These are phyloP conservation scores for Zygnema circumcarinatum DNA, from an alignment of 139 green algal genomes.

Conservation along the genomic window DNA sequence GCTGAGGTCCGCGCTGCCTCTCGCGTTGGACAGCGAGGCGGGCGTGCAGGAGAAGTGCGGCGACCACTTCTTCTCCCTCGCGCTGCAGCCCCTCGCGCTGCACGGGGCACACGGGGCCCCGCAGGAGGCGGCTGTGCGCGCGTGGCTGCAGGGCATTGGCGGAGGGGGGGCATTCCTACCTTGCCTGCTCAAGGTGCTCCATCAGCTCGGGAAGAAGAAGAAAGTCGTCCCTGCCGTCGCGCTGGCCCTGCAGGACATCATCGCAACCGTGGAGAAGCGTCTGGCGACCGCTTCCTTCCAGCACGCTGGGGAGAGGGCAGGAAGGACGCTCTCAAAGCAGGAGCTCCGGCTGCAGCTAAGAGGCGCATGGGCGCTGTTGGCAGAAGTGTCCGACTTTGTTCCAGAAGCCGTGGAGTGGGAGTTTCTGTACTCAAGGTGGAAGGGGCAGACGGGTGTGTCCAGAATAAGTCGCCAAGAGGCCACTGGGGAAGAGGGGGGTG, in stretches of 20 bases:
- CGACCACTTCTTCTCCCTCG: slow-evolving; percentile 29
- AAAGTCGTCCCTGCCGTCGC: background rate
- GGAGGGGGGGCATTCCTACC: background rate
- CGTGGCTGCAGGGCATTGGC: background rate
- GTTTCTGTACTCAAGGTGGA: slow-evolving; percentile 51
- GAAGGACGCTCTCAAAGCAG: background rate
- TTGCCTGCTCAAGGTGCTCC: background rate
- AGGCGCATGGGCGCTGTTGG: slow-evolving; percentile 43
- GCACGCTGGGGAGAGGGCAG: background rate
- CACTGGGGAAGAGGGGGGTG: background rate
- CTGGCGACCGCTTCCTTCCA: background rate
- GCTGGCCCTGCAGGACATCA: background rate
- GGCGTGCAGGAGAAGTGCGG: slow-evolving; percentile 19
- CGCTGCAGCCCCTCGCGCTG: background rate
- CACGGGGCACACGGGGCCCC: background rate
- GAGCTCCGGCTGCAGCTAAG: slow-evolving; percentile 5
- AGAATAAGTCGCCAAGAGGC: background rate
- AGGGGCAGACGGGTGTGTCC: no score
- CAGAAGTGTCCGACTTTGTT: slow-evolving; percentile 28
- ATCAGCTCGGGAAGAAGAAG: background rate
- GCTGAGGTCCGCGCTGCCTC: slow-evolving; percentile 29
- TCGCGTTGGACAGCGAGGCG: slow-evolving; percentile 32
- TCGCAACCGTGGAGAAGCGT: background rate
- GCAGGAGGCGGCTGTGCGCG: background rate
- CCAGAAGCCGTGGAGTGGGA: slow-evolving; percentile 51